Evolutionary conservation across 2,329 filamentous ascomycete genomes (phyloP).

Genomic region (Cladosporium halotolerans): DNA sequence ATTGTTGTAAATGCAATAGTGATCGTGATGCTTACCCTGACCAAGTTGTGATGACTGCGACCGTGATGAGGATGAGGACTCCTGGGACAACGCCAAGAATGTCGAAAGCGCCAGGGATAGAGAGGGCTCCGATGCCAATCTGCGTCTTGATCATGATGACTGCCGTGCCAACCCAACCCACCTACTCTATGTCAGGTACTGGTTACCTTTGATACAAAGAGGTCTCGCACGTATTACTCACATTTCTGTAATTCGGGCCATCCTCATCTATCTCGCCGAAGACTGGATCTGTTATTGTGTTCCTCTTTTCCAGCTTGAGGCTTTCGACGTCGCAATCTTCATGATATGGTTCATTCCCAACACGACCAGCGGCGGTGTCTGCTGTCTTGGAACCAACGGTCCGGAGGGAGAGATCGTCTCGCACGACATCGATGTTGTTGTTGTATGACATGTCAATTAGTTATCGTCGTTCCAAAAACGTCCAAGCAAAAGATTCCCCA

Average conservation of each 20-base stretch:
- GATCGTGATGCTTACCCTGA: background rate
- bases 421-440: no score
- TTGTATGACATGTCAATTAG: no score
- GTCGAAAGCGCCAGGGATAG: conserved; percentile 44
- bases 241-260: conserved; percentile 32
- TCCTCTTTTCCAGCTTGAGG: background rate
- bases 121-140: conserved; percentile 46
- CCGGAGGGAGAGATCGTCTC: no score
- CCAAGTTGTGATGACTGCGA: conserved; percentile 42
- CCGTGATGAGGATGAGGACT: conserved; percentile 35
- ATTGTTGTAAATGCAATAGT: background rate
- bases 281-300: conserved; percentile 24
- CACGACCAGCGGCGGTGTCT: no score
- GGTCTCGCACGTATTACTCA: conserved; percentile 32
- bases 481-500: no score
- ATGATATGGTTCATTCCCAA: no score
- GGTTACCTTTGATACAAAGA: conserved; percentile 34
- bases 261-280: conserved; percentile 32
- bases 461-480: no score
- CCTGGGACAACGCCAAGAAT: conserved; percentile 42
- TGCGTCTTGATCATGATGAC: conserved; percentile 50
- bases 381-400: no score
- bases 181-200: conserved; percentile 33
- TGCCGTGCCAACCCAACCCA: conserved; percentile 18
- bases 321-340: conserved; percentile 1